Evolutionary conservation across 2,329 filamentous ascomycete species (phyloP).

Genomic region (Colletotrichum godetiae): DNA sequence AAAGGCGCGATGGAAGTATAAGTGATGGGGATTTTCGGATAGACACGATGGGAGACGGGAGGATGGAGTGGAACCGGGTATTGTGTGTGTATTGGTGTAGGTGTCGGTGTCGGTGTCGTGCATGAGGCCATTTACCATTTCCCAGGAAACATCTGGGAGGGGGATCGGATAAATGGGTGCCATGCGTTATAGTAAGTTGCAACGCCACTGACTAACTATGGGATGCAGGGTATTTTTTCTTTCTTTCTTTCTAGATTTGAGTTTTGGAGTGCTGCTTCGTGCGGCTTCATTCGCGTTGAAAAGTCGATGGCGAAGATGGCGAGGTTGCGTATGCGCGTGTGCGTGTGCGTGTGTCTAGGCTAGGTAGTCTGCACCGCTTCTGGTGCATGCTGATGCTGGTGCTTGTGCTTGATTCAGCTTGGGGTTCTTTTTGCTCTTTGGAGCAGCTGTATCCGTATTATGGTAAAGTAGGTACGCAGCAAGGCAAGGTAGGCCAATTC

Average conservation of each 20-base stretch:
- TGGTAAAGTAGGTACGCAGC: too few relatives aligned
- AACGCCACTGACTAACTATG: background rate
- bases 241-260: background rate
- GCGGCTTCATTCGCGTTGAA: background rate
- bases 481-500: background rate
- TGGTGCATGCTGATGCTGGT: too few relatives aligned
- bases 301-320: background rate
- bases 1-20: background rate
- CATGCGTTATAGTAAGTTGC: background rate
- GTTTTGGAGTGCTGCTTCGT: background rate
- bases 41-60: background rate
- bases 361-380: background rate
- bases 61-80: background rate
- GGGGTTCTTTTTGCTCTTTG: background rate
- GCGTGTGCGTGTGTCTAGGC: background rate
- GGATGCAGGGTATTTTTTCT: background rate
- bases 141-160: background rate
- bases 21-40: background rate
- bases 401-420: background rate
- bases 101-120: background rate
- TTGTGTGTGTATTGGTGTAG: background rate
- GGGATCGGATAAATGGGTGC: constrained; percentile 7
- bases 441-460: background rate
- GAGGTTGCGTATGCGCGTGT: background rate
- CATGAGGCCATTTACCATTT: background rate